Base-by-base conservation (phyloP, 345 rosid genomes). In the Pelargonium nanum region DNA sequence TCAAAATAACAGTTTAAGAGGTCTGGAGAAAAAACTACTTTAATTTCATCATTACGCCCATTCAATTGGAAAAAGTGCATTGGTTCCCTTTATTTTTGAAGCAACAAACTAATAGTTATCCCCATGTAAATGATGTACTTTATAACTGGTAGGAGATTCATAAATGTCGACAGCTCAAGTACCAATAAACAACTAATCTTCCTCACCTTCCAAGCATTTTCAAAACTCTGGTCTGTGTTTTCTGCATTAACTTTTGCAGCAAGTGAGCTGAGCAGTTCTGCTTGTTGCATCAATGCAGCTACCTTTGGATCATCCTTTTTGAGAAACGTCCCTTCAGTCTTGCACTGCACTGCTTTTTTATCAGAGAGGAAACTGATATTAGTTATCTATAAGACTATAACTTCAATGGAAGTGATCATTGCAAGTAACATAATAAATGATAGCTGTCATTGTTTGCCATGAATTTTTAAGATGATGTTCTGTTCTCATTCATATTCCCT, bases 191-290 rank as follows among this genome's bases (percentile, higher is more conserved):
- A 28, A 53, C 45, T 16, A 34, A 55, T 59, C 57, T 62, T 0
- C 32, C 66, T 73, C 61, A 84, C 99, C 97, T 89, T 89, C 99
- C 99, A 93, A 55, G 99, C 97, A 87, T 77, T 85, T 74, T 93
- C 97, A 60, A 89, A 82, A 83, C 94, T 85, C 79, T 84, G 91
- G 53, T 87, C 97, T 60, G 94, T 81, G 71, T 80, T 85, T 66
- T 89, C 97, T 52, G 76, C 34, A 59, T 77, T 84, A 53, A 93
- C 90, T 84, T 84, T 90, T 63, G 65, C 57, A 7, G 99, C 86
- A 57, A 93, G 84, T 57, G 99, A 81, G 74, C 86, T 83, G 60
- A 93, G 90, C 75, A 93, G 83, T 72, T 89, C 92, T 52, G 97
- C 92, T 82, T 93, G 99, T 80, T 89, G 89, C 90, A 83, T 75